Percentiles rank a stretch among this genome's conserved stretches.
Conservation (phyloP, 2,329 filamentous ascomycete genomes). For the Coniella vitis region DNA sequence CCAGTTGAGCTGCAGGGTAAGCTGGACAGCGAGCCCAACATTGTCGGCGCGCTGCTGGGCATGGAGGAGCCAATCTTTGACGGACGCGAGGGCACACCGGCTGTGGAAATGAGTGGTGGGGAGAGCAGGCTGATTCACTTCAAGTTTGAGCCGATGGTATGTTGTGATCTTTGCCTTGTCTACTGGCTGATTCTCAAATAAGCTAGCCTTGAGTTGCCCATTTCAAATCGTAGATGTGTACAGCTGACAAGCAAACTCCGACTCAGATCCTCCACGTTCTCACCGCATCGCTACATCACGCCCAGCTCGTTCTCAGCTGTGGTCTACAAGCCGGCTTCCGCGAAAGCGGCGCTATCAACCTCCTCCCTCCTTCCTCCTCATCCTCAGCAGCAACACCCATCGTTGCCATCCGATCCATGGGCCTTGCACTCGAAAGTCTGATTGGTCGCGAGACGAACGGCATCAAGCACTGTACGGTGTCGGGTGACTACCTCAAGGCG, state of each 20-base stretch:
- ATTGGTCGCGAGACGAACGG: constrained; percentile 53
- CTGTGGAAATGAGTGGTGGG: constrained; percentile 20
- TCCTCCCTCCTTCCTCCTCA: constrained; percentile 28
- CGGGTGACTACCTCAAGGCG: constrained; percentile 58
- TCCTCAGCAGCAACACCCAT: constrained; percentile 51
- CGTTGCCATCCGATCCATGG: constrained; percentile 79
- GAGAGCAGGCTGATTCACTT: constrained; percentile 62
- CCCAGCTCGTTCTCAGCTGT: constrained; percentile 67
- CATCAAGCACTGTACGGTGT: constrained; percentile 44
- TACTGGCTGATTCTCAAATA: neutral
- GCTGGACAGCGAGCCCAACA: constrained; percentile 17
- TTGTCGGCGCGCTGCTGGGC: constrained; percentile 30
- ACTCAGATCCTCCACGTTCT: constrained; percentile 93
- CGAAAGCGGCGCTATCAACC: constrained; percentile 76
- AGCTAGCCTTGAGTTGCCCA: no score
- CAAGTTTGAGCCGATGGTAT: constrained; percentile 92
- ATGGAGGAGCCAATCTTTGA: constrained; percentile 25
- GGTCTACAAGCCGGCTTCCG: constrained; percentile 80
- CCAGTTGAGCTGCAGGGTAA: constrained; percentile 39
- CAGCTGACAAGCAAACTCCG: no score
- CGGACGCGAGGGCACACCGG: constrained; percentile 15
- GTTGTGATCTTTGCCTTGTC: constrained; percentile 3
- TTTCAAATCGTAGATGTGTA: no score
- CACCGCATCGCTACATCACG: constrained; percentile 65
- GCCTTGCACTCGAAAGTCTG: constrained; percentile 73